Evolutionary conservation across 768 basidiomycete species (phyloP), one percentile per base, ranked within the genome.

Genomic region (Rubroboletus pulcherrimus): DNA sequence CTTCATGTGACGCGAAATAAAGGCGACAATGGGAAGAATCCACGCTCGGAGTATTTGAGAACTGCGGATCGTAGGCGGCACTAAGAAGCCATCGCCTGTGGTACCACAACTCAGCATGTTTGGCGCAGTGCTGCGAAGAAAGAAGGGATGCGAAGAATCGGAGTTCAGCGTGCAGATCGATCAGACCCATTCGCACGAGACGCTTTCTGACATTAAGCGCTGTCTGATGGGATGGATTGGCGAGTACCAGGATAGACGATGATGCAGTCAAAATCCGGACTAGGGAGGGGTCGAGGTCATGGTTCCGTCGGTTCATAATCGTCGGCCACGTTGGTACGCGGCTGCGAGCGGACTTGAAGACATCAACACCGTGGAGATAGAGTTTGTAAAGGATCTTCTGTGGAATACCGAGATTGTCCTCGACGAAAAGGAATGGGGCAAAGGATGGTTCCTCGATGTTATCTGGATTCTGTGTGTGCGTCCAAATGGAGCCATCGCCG

Each of bases 161-260:
- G 29, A 89, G 72, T 58, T 90, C 87, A 34, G 67, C 56, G n/a
- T 66, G 55, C 9, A 75, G 64, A 34, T 76, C 66, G 17, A 83
- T 65, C 6, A 61, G 11, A 2, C 71, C 72, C 3, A 59, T 55
- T n/a, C 63, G 58, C 19, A 87, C 71, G 24, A 87, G 76, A 17
- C 65, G 70, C 63, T 86, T 88, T 35, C 87, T 75, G 6, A 71
- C 59, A 63, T 89, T 87, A 35, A 88, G 70, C 3, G 86, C 86
- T 21, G 86, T 84, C 55, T 83, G 81, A 62, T 89, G 83, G 0
- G 83, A 84, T 33, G 88, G 83, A 68, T 89, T 89, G 37, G 80
- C 75, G 30, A 89, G 73, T 6, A 88, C 64, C n/a, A 89, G 72
- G 47, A 85, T 64, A 37, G 74, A 72, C 0, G 83, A 75, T 1